These are phyloP conservation scores for Striga hermonthica DNA, from an alignment of 305 asterid genomes.

Conservation along the genomic window DNA sequence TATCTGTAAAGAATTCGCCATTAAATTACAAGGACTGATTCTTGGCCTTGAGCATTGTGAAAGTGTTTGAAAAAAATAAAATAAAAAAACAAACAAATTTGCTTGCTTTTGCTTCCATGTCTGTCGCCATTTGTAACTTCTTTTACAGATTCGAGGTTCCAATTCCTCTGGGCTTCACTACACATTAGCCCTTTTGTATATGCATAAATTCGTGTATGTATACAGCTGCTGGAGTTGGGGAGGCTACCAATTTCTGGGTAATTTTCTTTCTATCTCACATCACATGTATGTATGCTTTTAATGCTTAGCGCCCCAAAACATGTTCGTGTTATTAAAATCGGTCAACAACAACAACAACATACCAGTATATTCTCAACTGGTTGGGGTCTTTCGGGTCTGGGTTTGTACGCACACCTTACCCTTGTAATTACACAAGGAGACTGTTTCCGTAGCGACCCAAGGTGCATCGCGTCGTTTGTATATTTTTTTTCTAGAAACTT, in stretches of 20 bases:
- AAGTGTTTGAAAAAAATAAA: too few species aligned
- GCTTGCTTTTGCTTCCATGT: not conserved
- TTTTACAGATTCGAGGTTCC: not conserved
- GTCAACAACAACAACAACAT: too few species aligned
- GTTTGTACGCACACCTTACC: too few species aligned
- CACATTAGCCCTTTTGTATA: not conserved
- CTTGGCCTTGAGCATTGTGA: constrained; percentile 19
- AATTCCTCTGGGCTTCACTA: not conserved
- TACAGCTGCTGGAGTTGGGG: constrained; percentile 20
- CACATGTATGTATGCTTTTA: constrained; percentile 26
- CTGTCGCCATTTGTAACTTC: not conserved
- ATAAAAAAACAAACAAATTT: too few species aligned
- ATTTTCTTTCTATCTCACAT: too few species aligned
- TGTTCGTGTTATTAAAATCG: constrained; percentile 1
- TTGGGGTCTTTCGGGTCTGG: too few species aligned
- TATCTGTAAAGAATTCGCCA: not conserved
- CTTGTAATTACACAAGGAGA: too few species aligned
- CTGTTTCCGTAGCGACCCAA: too few species aligned
- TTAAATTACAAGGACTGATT: not conserved
- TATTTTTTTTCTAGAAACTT: too few species aligned
- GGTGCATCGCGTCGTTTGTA: too few species aligned
- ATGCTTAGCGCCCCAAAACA: constrained; percentile 23
- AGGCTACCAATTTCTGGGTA: not conserved
- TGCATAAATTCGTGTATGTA: not conserved
- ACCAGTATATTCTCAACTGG: too few species aligned